These are phyloP conservation scores for Phoma herbarum DNA, from an alignment of 2,329 filamentous ascomycete species.

Conservation along the genomic window DNA sequence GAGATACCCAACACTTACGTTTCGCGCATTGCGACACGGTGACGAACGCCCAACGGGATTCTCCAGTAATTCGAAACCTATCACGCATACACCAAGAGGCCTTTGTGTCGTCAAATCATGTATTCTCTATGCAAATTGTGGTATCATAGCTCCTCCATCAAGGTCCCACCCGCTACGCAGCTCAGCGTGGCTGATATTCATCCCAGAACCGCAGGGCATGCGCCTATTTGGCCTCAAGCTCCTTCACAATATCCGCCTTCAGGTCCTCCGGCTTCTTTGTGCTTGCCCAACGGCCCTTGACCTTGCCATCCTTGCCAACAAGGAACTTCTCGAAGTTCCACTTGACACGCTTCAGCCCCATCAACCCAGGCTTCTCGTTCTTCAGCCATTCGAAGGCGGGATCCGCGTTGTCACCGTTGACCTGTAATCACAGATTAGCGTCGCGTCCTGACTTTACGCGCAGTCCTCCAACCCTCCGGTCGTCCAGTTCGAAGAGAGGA, in stretches of 20 bases:
- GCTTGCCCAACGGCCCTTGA: slow-evolving; percentile 87
- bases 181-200: not conserved
- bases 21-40: not conserved
- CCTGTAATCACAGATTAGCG: slow-evolving; percentile 20
- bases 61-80: not conserved
- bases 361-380: slow-evolving; percentile 75
- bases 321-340: slow-evolving; percentile 99
- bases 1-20: slow-evolving; percentile 34
- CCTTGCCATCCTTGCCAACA: slow-evolving; percentile 82
- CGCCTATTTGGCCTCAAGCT: slow-evolving; percentile 58
- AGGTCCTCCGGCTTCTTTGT: slow-evolving; percentile 85
- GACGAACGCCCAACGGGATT: not conserved
- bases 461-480: too few relatives aligned
- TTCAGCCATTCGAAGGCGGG: slow-evolving; percentile 82
- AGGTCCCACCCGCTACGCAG: too few relatives aligned
- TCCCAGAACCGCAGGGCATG: not conserved
- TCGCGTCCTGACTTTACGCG: too few relatives aligned
- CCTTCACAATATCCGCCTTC: slow-evolving; percentile 77
- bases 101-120: not conserved
- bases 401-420: slow-evolving; percentile 80
- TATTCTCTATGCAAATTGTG: slow-evolving; percentile 18
- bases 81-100: too few relatives aligned
- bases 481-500: too few relatives aligned
- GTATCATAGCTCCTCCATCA: slow-evolving; percentile 15
- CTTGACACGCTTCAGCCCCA: slow-evolving; percentile 92